These are phyloP conservation scores for Juglanconis juglandina DNA, from an alignment of 2,329 filamentous ascomycete species.

Conservation along the genomic window DNA sequence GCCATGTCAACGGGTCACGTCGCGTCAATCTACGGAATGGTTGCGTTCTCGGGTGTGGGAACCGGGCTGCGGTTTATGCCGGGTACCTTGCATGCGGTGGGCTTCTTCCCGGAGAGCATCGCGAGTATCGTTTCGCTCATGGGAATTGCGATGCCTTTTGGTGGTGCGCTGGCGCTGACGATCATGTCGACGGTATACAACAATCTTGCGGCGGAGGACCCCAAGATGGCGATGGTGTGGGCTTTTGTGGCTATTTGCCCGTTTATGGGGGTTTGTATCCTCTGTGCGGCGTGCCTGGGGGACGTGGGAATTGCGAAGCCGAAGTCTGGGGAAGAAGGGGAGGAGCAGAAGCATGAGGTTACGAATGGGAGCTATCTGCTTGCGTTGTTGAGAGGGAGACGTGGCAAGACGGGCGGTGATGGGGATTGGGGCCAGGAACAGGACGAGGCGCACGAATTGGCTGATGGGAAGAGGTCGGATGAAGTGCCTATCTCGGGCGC, in stretches of 20 bases:
- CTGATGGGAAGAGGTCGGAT: neutral
- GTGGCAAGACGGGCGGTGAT: neutral
- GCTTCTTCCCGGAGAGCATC: conserved; percentile 55
- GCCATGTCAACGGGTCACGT: conserved; percentile 50
- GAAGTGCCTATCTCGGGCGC: neutral
- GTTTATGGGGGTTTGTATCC: conserved; percentile 42
- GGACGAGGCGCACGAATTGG: neutral
- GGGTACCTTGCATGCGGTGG: conserved; percentile 56
- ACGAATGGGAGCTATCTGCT: conserved; percentile 7
- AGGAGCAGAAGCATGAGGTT: conserved; percentile 6
- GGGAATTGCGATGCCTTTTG: conserved; percentile 57
- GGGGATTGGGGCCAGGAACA: neutral
- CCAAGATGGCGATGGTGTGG: conserved; percentile 54
- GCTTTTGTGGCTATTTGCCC: conserved; percentile 61
- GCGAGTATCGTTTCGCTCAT: conserved; percentile 58
- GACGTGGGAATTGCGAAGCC: conserved; percentile 30
- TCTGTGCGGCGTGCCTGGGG: conserved; percentile 27
- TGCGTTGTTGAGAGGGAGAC: neutral
- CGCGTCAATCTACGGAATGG: conserved; percentile 59
- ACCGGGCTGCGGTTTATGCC: conserved; percentile 57
- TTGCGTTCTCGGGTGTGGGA: conserved; percentile 60
- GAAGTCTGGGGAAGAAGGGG: conserved; percentile 5
- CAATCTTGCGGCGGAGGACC: conserved; percentile 36
- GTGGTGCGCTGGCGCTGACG: conserved; percentile 62
- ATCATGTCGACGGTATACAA: conserved; percentile 69